Evolutionary conservation across 2,329 filamentous ascomycete genomes (phyloP), one percentile per base, ranked within the genome.

Genomic region (Monilinia fructicola): DNA sequence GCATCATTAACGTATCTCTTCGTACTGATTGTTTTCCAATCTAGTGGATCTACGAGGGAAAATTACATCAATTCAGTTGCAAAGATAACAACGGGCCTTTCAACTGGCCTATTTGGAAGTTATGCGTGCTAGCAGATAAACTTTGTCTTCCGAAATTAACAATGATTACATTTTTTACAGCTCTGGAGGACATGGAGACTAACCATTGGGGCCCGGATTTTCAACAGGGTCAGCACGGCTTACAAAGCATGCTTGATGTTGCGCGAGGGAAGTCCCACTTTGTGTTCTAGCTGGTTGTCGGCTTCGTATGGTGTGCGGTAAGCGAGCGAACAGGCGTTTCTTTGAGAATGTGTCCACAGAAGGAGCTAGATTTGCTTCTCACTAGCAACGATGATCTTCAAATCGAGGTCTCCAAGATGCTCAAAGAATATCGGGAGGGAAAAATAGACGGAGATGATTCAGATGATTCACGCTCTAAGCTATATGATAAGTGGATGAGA

Each of bases 31-130:
- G 16, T 31, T 12, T 9, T 5, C 11, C 40, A 21, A 26, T 44
- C 10, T 28, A 44, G 54, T 70, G 67, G 67, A 44, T 71, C 7
- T 68, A 68, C 52, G 38, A 18, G n/a, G 38, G 35, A 26, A 10
- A 46, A 3, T 1, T 64, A 42, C 9, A 11, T 6, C 18, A 4
- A 9, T 10, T 63, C 3, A 0, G 21, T 28, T 4, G 16, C 2
- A 7, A 14, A 2, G n/a, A 4, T 4, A 28, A 4, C 21, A 28
- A 26, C 5, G 4, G 11, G 2, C 1, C 2, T 14, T 21, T 1
- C 0, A 44, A 14, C 2, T 66, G 55, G 46, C 11, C 1, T 4
- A 1, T 21, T 35, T 12, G 23, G 4, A 9, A 40, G 12, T 23
- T 66, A 14, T 62, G 53, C 4, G 2, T 35, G 16, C 48, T 66